These are phyloP conservation scores for Pyrenochaeta sp. DNA, from an alignment of 2,329 filamentous ascomycete species.

Conservation along the genomic window DNA sequence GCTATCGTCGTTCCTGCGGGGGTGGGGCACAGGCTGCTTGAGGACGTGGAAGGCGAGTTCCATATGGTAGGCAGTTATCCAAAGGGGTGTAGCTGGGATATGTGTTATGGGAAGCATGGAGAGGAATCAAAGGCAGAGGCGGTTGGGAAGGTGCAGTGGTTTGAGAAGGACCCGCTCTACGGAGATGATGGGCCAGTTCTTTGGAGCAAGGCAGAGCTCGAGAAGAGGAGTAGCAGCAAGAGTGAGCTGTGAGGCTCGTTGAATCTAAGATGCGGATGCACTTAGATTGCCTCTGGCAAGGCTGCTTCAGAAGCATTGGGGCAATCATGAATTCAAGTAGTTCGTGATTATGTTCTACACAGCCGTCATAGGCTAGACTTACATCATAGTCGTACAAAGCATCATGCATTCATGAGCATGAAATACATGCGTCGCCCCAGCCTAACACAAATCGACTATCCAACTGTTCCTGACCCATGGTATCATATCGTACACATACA, in stretches of 20 bases:
- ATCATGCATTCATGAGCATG: too few relatives aligned
- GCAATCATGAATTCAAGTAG: too few relatives aligned
- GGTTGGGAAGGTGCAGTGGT: slow-evolving; percentile 64
- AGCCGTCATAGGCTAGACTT: too few relatives aligned
- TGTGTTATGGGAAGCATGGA: slow-evolving; percentile 69
- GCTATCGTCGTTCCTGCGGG: slow-evolving; percentile 72
- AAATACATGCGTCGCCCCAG: too few relatives aligned
- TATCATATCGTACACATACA: slow-evolving; percentile 14
- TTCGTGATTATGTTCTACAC: too few relatives aligned
- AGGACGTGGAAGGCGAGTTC: slow-evolving; percentile 66
- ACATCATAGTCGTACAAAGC: too few relatives aligned
- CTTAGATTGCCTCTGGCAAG: too few relatives aligned
- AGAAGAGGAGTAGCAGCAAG: slow-evolving; percentile 7
- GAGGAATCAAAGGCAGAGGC: slow-evolving; percentile 63
- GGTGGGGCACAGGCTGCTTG: slow-evolving; percentile 69
- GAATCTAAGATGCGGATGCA: too few relatives aligned
- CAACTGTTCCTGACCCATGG: slow-evolving; percentile 4
- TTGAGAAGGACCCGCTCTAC: slow-evolving; percentile 65
- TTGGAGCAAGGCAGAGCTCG: slow-evolving; percentile 31
- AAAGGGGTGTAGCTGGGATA: slow-evolving; percentile 67
- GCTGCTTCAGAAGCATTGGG: too few relatives aligned
- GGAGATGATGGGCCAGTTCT: slow-evolving; percentile 34
- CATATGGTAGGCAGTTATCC: slow-evolving; percentile 75
- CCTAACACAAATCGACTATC: not conserved
- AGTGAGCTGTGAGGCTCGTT: slow-evolving; percentile 2